A percentile compares a stretch with the other conserved stretches of the same genome.
Evolutionary conservation across 2,329 filamentous ascomycete genomes (phyloP).

Genomic region (Calonectria leucothoes): DNA sequence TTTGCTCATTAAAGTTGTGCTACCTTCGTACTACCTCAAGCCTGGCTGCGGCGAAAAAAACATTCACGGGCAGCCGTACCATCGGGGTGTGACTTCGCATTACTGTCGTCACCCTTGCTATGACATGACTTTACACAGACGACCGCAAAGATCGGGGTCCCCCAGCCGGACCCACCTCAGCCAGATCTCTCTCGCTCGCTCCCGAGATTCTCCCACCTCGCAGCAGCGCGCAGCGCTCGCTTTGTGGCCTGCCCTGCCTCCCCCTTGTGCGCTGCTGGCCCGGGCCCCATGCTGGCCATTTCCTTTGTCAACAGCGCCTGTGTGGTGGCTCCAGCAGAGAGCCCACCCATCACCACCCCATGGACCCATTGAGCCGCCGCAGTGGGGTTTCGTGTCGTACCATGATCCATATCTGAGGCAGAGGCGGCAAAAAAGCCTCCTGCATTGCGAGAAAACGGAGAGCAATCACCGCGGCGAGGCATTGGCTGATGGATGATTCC

Average conservation of each 20-base stretch:
- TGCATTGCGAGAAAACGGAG: background rate
- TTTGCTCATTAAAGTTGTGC: background rate
- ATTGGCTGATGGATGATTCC: constrained; percentile 2
- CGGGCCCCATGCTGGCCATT: background rate
- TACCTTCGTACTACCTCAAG: background rate
- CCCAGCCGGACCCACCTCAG: constrained; percentile 30
- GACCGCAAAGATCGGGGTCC: constrained; percentile 35
- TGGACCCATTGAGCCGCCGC: constrained; percentile 8
- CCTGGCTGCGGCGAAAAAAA: background rate
- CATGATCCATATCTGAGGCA: constrained; percentile 8
- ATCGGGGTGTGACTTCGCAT: constrained; percentile 2
- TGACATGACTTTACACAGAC: constrained; percentile 21
- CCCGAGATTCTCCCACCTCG: constrained; percentile 24
- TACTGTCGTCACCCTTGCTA: background rate
- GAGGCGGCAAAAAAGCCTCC: constrained; percentile 11
- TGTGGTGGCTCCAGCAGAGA: background rate
- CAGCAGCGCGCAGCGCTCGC: constrained; percentile 9
- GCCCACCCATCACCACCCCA: background rate
- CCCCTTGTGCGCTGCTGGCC: background rate
- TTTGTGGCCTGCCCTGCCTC: constrained; percentile 6
- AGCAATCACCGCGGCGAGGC: background rate
- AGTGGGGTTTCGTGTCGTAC: constrained; percentile 14
- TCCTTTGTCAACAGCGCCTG: background rate
- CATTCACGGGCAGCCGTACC: background rate
- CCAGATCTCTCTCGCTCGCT: constrained; percentile 34